These are phyloP conservation scores for Epichloe coenophiala DNA, from an alignment of 2,329 filamentous ascomycete species.

Conservation along the genomic window DNA sequence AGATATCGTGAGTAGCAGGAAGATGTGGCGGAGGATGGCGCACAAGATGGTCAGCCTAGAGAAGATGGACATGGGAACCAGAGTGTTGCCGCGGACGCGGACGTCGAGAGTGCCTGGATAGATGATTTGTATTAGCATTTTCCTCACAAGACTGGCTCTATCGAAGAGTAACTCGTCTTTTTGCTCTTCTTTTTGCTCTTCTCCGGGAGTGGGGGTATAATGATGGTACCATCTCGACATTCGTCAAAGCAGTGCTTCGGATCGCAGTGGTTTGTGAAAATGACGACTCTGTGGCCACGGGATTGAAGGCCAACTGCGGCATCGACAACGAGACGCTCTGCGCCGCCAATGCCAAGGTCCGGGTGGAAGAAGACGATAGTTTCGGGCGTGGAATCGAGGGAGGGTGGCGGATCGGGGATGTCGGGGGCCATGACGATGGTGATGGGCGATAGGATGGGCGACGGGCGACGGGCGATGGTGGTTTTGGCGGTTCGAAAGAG, in stretches of 20 bases:
- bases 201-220: not conserved
- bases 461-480: not conserved
- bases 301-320: conserved; percentile 84
- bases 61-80: conserved; percentile 65
- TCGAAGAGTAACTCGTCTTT: not conserved
- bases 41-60: conserved; percentile 82
- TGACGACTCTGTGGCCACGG: conserved; percentile 72
- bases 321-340: conserved; percentile 87
- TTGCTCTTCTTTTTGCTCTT: not conserved
- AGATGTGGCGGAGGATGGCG: conserved; percentile 78
- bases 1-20: conserved; percentile 58
- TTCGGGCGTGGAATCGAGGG: conserved; percentile 13
- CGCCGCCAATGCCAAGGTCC: conserved; percentile 89
- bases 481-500: not conserved
- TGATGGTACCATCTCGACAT: conserved; percentile 62
- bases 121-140: not conserved
- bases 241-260: conserved; percentile 90
- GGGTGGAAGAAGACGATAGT: conserved; percentile 88
- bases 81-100: conserved; percentile 68
- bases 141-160: no score
- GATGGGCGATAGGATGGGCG: no score
- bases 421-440: conserved; percentile 1
- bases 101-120: conserved; percentile 75
- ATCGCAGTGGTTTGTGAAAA: conserved; percentile 93
- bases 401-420: not conserved